Percentiles rank a stretch among this genome's conserved stretches.
These are phyloP conservation scores for Pelargonium myrrhifolium DNA, from an alignment of 441 rosid genomes.

Conservation along the genomic window DNA sequence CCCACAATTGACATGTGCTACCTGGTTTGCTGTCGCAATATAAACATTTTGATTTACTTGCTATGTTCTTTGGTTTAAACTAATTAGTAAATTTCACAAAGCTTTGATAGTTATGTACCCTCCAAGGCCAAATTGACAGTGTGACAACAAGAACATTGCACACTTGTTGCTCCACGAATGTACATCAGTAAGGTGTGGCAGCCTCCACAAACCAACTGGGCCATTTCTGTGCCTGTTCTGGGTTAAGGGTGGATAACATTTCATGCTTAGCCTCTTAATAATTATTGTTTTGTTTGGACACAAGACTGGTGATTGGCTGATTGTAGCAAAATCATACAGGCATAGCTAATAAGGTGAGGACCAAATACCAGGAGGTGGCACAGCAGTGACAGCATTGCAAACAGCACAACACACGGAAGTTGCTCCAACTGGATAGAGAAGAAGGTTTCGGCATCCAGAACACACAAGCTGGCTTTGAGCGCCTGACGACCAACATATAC, in stretches of 20 bases:
- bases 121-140: slow-evolving; percentile 86
- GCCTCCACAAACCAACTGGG: slow-evolving; percentile 95
- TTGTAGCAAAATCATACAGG: background rate
- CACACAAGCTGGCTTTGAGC: slow-evolving; percentile 92
- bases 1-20: slow-evolving; percentile 93
- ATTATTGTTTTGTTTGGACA: background rate
- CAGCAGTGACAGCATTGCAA: slow-evolving; percentile 94
- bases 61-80: background rate
- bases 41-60: background rate
- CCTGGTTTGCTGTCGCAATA: slow-evolving; percentile 74
- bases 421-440: slow-evolving; percentile 89
- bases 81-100: background rate
- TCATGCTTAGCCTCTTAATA: background rate
- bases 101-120: slow-evolving; percentile 34
- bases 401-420: slow-evolving; percentile 95
- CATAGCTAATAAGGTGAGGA: background rate
- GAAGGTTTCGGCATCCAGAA: slow-evolving; percentile 89
- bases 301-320: background rate
- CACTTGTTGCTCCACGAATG: slow-evolving; percentile 97
- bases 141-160: slow-evolving; percentile 96
- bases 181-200: slow-evolving; percentile 95
- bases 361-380: slow-evolving; percentile 87
- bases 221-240: slow-evolving; percentile 87
- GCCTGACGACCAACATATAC: slow-evolving; percentile 28
- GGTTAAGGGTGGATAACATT: background rate